Conservation (phyloP, 2,329 filamentous ascomycete species). For the Apiospora phragmitis region DNA sequence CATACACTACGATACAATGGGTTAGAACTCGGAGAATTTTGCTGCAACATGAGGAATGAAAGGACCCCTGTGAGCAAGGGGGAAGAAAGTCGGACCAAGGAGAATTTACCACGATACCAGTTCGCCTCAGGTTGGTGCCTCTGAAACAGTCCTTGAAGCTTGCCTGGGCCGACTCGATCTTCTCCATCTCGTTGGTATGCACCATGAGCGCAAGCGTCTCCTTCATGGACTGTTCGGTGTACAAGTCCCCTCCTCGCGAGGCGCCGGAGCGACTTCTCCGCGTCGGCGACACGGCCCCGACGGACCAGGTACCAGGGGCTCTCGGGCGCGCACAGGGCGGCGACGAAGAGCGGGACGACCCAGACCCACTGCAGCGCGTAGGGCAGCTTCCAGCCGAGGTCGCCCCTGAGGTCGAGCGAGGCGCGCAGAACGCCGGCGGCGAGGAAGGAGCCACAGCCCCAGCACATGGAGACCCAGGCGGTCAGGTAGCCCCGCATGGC, state of each 20-base stretch:
- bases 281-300: slow-evolving; percentile 41
- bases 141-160: slow-evolving; percentile 53
- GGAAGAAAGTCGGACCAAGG: slow-evolving; percentile 29
- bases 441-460: slow-evolving; percentile 63
- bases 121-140: slow-evolving; percentile 50
- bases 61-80: background rate
- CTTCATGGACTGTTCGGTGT: slow-evolving; percentile 40
- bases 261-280: slow-evolving; percentile 38
- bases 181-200: slow-evolving; percentile 58
- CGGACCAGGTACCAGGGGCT: slow-evolving; percentile 53
- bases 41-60: no score
- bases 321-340: slow-evolving; percentile 46
- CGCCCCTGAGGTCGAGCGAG: slow-evolving; percentile 37
- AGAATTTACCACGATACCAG: slow-evolving; percentile 61
- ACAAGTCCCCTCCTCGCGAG: slow-evolving; percentile 42
- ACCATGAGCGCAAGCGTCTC: slow-evolving; percentile 56
- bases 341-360: slow-evolving; percentile 41
- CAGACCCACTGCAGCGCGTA: slow-evolving; percentile 55
- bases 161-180: slow-evolving; percentile 47
- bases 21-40: background rate
- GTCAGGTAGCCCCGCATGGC: slow-evolving; percentile 59
- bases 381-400: slow-evolving; percentile 52
- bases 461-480: slow-evolving; percentile 62
- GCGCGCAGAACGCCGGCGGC: slow-evolving; percentile 48
- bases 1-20: slow-evolving; percentile 16